A percentile compares a stretch with the other conserved stretches of the same genome.
phyloP scores from a whole-genome alignment of 345 rosid species.

The Salix suchowensis region DNA sequence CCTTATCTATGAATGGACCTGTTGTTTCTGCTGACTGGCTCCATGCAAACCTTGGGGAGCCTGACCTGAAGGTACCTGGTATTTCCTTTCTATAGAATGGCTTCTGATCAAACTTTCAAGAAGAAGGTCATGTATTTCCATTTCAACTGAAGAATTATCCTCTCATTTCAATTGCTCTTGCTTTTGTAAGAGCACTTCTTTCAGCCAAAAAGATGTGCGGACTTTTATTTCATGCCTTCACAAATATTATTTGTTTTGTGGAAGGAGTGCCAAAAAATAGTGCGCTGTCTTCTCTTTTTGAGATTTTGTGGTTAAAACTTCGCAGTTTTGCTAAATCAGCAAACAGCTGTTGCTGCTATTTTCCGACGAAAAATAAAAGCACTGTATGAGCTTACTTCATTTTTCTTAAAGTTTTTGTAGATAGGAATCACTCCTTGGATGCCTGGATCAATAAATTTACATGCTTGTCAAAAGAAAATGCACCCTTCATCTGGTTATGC shows the following conservation, averaged over 20 bases:
- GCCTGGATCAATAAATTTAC: not conserved
- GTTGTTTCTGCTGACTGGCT: constrained; percentile 97
- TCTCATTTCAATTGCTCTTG: not conserved
- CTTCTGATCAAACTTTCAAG: not conserved
- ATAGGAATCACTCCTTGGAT: not conserved
- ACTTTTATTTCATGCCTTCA: not conserved
- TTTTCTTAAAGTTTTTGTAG: not conserved
- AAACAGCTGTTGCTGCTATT: not conserved
- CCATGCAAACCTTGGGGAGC: constrained; percentile 62
- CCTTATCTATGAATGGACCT: constrained; percentile 56
- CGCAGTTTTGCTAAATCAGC: not conserved
- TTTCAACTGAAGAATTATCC: not conserved
- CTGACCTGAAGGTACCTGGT: constrained; percentile 68
- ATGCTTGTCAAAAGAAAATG: not conserved
- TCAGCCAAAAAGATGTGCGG: not conserved
- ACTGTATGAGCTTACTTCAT: not conserved
- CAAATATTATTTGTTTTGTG: not conserved
- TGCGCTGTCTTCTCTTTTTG: not conserved
- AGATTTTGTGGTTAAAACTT: not conserved
- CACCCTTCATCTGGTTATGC: not conserved
- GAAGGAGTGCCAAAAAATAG: not conserved
- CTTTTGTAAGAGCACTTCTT: not conserved
- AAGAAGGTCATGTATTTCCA: not conserved
- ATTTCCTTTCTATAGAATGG: not conserved
- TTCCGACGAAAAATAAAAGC: not conserved